Base-by-base conservation (phyloP, 257 asterid genomes). In the Paulownia fortunei region DNA sequence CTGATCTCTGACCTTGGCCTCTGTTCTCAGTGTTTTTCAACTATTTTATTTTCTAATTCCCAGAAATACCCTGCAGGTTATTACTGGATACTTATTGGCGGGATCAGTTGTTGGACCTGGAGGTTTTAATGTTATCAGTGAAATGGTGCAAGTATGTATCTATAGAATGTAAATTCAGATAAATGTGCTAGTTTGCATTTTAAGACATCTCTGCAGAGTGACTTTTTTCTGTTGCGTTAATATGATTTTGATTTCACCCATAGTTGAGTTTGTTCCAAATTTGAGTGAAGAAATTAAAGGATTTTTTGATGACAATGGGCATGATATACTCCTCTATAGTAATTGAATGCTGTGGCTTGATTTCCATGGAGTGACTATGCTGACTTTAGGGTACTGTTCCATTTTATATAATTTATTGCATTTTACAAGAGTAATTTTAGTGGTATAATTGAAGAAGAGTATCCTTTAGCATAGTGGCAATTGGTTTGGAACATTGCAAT, bases 21-120 rank as follows among this genome's bases (percentile, higher is more conserved):
- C 6, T 78, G 27, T 74, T 49, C 39, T 66, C 69, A 47, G 19
- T 65, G 0, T 23, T 58, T 56, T 77, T 84, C 44, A 27, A 65
- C 54, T 49, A 10, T 76, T 66, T 21, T 72, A 58, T 60, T 75
- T 71, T 83, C 73, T 70, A 62, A 74, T 79, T 74, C 30, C 30
- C n/a, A 34, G 64, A 72, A 73, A 67, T 51, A 49, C 63, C 68
- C 54, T 77, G 83, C 96, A 96, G 99, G 99, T 96, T 75, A 78
- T 96, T 68, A 93, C 99, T 61, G 99, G 99, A 81, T 96, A 96
- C 88, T 81, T 96, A 54, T 80, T 96, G 65, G 98, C 99, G n/a
- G 99, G 99, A 82, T 96, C 99, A 76, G 59, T 93, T 60, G 99
- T 96, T 76, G 99, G 99, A 72, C 99, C 99, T 71, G 98, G 99